These are phyloP conservation scores for Heimioporus punctisporus DNA, from an alignment of 1,284 basidiomycete genomes.

Conservation along the genomic window DNA sequence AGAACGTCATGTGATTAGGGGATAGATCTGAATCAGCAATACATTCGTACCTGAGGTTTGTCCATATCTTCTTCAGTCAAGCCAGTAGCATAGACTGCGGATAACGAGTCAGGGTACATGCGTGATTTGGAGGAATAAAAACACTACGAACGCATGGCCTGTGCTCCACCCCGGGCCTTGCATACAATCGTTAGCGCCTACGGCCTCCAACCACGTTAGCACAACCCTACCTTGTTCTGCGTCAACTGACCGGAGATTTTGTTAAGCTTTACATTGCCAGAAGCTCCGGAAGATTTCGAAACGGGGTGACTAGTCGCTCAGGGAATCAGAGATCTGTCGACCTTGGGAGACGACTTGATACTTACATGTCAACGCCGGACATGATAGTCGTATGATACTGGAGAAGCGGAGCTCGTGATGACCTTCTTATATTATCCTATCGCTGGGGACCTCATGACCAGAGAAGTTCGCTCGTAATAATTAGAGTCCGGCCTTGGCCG, in stretches of 20 bases:
- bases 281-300: slow-evolving; percentile 32
- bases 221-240: slow-evolving; percentile 61
- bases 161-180: slow-evolving; percentile 73
- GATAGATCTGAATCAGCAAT: background rate
- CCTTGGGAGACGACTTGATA: slow-evolving; percentile 1
- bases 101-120: slow-evolving; percentile 5
- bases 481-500: background rate
- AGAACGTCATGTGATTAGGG: slow-evolving; percentile 5
- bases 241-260: slow-evolving; percentile 71
- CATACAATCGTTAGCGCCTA: slow-evolving; percentile 1
- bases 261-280: slow-evolving; percentile 57
- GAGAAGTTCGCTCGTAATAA: background rate
- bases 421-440: slow-evolving; percentile 19
- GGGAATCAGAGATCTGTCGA: background rate
- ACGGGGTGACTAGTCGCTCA: slow-evolving; percentile 41
- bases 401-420: background rate
- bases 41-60: slow-evolving; percentile 68
- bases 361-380: slow-evolving; percentile 64
- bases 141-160: slow-evolving; percentile 73
- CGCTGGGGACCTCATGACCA: background rate
- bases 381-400: slow-evolving; percentile 26
- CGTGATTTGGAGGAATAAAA: background rate
- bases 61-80: slow-evolving; percentile 80
- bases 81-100: slow-evolving; percentile 76
- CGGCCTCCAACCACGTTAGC: background rate